phyloP scores from a whole-genome alignment of 495 filamentous ascomycete genomes.

The Trichoderma reesei region DNA sequence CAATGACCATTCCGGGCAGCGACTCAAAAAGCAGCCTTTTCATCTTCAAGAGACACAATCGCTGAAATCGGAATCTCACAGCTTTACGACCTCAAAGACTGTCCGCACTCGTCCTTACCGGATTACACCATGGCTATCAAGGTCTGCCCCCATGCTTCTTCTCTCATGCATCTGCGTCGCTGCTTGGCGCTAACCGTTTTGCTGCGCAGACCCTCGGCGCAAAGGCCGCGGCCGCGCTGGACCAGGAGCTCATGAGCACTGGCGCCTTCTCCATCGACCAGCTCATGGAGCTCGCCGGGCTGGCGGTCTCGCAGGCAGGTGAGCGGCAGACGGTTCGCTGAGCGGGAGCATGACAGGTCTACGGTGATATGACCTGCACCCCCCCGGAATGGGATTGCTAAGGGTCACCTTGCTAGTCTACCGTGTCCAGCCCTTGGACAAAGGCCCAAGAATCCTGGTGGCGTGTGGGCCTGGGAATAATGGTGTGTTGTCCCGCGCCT shows the following conservation, averaged over 20 bases:
- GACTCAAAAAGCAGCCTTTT: too few species aligned
- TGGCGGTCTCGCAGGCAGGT: slow-evolving; percentile 92
- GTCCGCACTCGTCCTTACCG: neutral
- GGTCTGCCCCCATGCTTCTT: too few species aligned
- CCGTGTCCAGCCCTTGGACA: slow-evolving; percentile 64
- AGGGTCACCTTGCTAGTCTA: slow-evolving; percentile 50
- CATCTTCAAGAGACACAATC: too few species aligned
- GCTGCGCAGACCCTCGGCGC: slow-evolving; percentile 64
- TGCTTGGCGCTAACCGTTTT: neutral
- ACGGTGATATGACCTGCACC: too few species aligned
- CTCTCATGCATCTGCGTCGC: neutral
- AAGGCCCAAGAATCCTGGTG: slow-evolving; percentile 68
- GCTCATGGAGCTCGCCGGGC: slow-evolving; percentile 90
- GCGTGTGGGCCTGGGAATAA: slow-evolving; percentile 95
- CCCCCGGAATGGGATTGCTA: too few species aligned
- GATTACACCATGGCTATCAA: slow-evolving; percentile 7
- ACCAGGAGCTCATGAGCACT: slow-evolving; percentile 86
- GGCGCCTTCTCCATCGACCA: slow-evolving; percentile 94
- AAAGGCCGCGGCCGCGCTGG: slow-evolving; percentile 77
- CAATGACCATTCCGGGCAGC: too few species aligned
- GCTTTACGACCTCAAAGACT: neutral
- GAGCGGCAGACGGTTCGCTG: slow-evolving; percentile 15
- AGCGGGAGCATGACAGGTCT: too few species aligned
- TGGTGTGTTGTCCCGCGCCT: slow-evolving; percentile 44
- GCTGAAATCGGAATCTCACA: neutral